Evolutionary conservation across 192 early-diverging fungal genomes (phyloP).

Genomic region (Podochytrium sp.): DNA sequence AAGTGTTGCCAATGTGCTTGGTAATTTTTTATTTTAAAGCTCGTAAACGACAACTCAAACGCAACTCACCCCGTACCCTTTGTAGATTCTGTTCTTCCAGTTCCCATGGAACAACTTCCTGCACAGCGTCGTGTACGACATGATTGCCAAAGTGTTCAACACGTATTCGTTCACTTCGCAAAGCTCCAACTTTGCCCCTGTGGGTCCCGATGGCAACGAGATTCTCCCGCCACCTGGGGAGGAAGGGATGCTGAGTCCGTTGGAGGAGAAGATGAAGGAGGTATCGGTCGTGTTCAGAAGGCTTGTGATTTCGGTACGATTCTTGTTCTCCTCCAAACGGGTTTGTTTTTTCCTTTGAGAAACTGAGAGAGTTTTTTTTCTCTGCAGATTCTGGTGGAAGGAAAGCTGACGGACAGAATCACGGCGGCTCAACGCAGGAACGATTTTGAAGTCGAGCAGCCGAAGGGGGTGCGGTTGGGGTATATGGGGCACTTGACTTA

Average conservation of each 20-base stretch:
- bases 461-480: conserved; percentile 89
- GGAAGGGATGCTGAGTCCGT: conserved; percentile 20
- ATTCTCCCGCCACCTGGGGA: conserved; percentile 16
- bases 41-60: background rate
- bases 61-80: background rate
- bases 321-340: conserved; percentile 15
- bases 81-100: conserved; percentile 83
- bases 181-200: conserved; percentile 29
- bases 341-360: background rate
- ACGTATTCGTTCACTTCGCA: conserved; percentile 71
- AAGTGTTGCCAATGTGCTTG: conserved; percentile 57
- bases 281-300: conserved; percentile 50
- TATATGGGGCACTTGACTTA: conserved; percentile 99
- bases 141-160: conserved; percentile 97
- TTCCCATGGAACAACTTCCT: conserved; percentile 99
- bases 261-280: conserved; percentile 51
- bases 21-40: conserved; percentile 29
- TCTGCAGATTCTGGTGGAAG: conserved; percentile 77
- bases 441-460: conserved; percentile 77
- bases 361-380: background rate
- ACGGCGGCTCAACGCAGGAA: conserved; percentile 82
- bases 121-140: conserved; percentile 98
- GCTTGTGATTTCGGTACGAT: conserved; percentile 55
- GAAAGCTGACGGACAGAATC: conserved; percentile 81
- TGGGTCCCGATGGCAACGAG: conserved; percentile 24